Conservation (phyloP, 768 basidiomycete species). For the Pleurotus cornucopiae region DNA sequence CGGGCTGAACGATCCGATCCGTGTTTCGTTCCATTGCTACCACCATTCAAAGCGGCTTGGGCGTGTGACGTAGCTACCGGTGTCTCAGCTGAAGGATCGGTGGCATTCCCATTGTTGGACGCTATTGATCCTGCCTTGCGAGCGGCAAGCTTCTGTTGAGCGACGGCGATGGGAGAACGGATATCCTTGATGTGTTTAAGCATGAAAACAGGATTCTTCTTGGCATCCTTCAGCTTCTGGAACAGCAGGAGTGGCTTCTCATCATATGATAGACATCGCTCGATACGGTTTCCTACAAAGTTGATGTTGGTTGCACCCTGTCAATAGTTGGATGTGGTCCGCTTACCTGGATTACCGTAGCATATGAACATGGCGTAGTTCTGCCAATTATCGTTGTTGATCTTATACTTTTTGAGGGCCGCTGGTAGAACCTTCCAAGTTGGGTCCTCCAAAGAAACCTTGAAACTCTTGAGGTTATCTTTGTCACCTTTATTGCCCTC, state of each 20-base stretch:
- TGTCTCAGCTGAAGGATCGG: conserved; percentile 15
- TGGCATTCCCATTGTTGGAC: conserved; percentile 29
- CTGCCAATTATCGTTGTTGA: conserved; percentile 98
- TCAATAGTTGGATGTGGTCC: background rate
- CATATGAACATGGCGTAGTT: conserved; percentile 99
- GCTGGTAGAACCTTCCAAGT: conserved; percentile 99
- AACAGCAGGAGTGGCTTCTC: conserved; percentile 97
- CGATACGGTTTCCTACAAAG: conserved; percentile 63
- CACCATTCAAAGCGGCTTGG: conserved; percentile 24
- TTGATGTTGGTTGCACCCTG: background rate
- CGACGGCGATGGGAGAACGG: conserved; percentile 93
- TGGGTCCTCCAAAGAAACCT: conserved; percentile 95
- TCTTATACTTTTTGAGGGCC: conserved; percentile 97
- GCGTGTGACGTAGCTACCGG: conserved; percentile 41
- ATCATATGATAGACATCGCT: conserved; percentile 95
- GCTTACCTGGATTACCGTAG: conserved; percentile 84
- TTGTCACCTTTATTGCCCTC: conserved; percentile 1
- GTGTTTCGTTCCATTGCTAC: background rate
- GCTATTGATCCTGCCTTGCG: conserved; percentile 69
- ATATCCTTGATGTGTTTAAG: conserved; percentile 96
- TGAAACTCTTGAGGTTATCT: conserved; percentile 84
- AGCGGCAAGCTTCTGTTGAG: conserved; percentile 91
- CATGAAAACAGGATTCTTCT: conserved; percentile 99
- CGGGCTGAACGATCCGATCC: conserved; percentile 37
- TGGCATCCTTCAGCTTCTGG: conserved; percentile 94